Evolutionary conservation across 495 filamentous ascomycete species (phyloP).

Genomic region (Trichoderma asperelloides): DNA sequence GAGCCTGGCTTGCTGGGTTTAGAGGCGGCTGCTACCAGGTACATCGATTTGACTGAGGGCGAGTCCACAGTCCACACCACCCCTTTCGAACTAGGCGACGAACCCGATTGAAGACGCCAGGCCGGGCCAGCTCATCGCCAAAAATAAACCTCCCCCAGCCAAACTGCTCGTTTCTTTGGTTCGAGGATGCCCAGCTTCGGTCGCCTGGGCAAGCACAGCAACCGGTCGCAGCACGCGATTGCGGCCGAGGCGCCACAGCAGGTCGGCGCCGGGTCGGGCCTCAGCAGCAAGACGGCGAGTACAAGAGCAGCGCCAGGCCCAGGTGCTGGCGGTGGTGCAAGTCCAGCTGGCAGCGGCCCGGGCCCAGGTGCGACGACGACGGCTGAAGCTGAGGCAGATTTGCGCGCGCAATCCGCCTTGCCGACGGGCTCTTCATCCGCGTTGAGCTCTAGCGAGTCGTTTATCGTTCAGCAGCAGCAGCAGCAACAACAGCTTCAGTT

Average conservation of each 20-base stretch:
- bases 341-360: not conserved
- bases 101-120: not conserved
- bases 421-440: constrained; percentile 15
- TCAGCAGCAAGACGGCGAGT: constrained; percentile 15
- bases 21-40: too few species aligned
- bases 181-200: constrained; percentile 10
- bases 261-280: constrained; percentile 9
- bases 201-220: constrained; percentile 18
- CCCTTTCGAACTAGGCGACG: too few species aligned
- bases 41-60: too few species aligned
- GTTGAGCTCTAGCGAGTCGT: constrained; percentile 38
- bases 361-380: not conserved
- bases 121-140: not conserved
- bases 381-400: constrained; percentile 8
- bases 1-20: too few species aligned
- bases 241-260: constrained; percentile 14
- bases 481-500: constrained; percentile 16
- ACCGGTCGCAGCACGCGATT: constrained; percentile 25
- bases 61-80: not conserved
- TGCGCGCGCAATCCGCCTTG: constrained; percentile 33
- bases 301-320: constrained; percentile 10
- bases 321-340: constrained; percentile 15
- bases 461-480: constrained; percentile 27
- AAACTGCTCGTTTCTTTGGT: not conserved
- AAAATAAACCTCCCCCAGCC: not conserved